Evolutionary conservation across 495 filamentous ascomycete species (phyloP), one percentile per base, ranked within the genome.

Genomic region (Chaetomium cochliodes): DNA sequence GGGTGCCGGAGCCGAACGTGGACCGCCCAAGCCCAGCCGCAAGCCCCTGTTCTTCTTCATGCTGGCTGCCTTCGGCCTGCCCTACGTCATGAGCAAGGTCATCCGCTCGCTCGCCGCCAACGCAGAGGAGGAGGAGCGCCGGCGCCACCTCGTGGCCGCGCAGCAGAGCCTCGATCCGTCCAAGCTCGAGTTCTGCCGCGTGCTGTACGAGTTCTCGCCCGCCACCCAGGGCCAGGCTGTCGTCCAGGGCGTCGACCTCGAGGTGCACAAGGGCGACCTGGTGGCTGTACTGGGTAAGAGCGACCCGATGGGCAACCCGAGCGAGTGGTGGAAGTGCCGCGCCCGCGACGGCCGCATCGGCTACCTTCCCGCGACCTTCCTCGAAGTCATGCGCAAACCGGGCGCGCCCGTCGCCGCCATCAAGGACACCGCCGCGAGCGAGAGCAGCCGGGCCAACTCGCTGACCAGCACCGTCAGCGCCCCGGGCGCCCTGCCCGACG

Each of bases 41-140:
- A 99, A 98, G 76, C 94, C 94, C 2, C 90, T 99, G 72, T 82
- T 98, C 69, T 91, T 99, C 82, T 99, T 99, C 83, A 78, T 97
- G 33, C 80, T 96, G 51, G 92, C 93, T 25, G 91, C 96, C 11
- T 96, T 99, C 72, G 94, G 94, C 39, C 81, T 99, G 8, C 94
- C 94, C 1, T 98, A 97, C 74, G 80, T 98, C 26, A 96, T 99
- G 92, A 86, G 87, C 76, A 98, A 96, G 77, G 83, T 96, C 47
- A 98, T 99, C 76, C 86, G 87, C 66, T 80, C 90, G 0, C 81
- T 99, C 18, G 91, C 93, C 25, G 86, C 86, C 28, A 86, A 84
- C n/a, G 90, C 93, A 67, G 90, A 96, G 71, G 88, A 91, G 67
- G 89, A 92, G 65, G 87, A 90, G 67, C 82, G 80, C 30, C 84